These are phyloP conservation scores for Talaromyces proteolyticus DNA, from an alignment of 495 filamentous ascomycete species.

Conservation along the genomic window DNA sequence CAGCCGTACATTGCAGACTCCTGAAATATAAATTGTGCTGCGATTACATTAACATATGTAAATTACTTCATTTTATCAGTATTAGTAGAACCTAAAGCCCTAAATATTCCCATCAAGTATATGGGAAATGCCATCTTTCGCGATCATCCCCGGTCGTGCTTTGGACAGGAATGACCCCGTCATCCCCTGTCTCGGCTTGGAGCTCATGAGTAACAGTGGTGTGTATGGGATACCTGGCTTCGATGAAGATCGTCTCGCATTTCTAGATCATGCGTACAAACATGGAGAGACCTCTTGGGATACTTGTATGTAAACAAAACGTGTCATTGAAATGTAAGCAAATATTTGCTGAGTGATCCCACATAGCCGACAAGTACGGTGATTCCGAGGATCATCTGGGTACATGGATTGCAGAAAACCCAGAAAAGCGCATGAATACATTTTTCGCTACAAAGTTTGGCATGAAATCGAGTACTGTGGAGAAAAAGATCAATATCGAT, in stretches of 20 bases:
- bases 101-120: background rate
- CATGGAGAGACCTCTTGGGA: slow-evolving; percentile 58
- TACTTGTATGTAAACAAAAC: slow-evolving; percentile 15
- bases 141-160: slow-evolving; percentile 22
- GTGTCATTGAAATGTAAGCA: background rate
- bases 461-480: slow-evolving; percentile 13
- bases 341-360: slow-evolving; percentile 1
- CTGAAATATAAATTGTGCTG: no score
- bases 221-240: slow-evolving; percentile 34
- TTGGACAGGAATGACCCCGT: slow-evolving; percentile 50
- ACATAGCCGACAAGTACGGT: slow-evolving; percentile 38
- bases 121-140: background rate
- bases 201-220: slow-evolving; percentile 47
- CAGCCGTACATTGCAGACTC: no score
- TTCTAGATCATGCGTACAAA: slow-evolving; percentile 43
- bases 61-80: no score
- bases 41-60: no score
- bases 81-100: no score
- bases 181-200: slow-evolving; percentile 48
- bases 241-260: slow-evolving; percentile 30
- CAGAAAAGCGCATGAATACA: slow-evolving; percentile 48
- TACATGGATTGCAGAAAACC: slow-evolving; percentile 47
- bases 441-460: slow-evolving; percentile 58
- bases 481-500: slow-evolving; percentile 21
- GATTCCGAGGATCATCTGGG: slow-evolving; percentile 37